Evolutionary conservation across 495 filamentous ascomycete species (phyloP), one percentile per base, ranked within the genome.

Genomic region (Talaromyces borbonicus): DNA sequence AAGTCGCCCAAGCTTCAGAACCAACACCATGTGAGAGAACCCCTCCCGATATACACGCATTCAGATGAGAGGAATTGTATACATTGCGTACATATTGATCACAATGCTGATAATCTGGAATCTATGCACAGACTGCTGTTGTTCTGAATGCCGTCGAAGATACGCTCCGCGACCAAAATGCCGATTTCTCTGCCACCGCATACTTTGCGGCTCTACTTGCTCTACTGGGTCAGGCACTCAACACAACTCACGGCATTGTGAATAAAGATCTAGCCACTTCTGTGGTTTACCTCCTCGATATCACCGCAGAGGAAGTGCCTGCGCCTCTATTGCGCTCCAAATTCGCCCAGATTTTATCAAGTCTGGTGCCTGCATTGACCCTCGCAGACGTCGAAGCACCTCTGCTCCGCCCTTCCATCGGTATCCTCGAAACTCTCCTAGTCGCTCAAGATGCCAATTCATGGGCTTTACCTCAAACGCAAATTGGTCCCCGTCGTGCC

Each of bases 121-220:
- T n/a, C n/a, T n/a, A n/a, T n/a, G n/a, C n/a, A n/a, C n/a, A 97
- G 88, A 93, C 85, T 50, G 80, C 80, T 41, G 80, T 90, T 55
- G 85, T 97, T 45, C 79, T 98, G 46, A 81, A 79, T 52, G 90
- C 90, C 33, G 81, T 98, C 35, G 90, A 98, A 63, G 83, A 92
- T 58, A 95, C 87, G 15, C 80, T 98, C 35, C 79, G 81, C 55
- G 84, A 89, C 46, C 86, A 93, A 61, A 83, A 87, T 46, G 81
- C 85, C 47, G 75, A 85, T 53, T 75, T 81, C 43, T 87, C 85
- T 6, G 72, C 93, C 3, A 95, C 92, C 1, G 89, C 83, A 51
- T 98, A 97, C 62, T 93, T 97, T 53, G 87, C 87, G n/a, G 88
- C 93, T 2, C 75, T 98, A n/a, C 74, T 98, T 31, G 88, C 90